Conservation (phyloP, 495 filamentous ascomycete species). For the Neurospora sp. region DNA sequence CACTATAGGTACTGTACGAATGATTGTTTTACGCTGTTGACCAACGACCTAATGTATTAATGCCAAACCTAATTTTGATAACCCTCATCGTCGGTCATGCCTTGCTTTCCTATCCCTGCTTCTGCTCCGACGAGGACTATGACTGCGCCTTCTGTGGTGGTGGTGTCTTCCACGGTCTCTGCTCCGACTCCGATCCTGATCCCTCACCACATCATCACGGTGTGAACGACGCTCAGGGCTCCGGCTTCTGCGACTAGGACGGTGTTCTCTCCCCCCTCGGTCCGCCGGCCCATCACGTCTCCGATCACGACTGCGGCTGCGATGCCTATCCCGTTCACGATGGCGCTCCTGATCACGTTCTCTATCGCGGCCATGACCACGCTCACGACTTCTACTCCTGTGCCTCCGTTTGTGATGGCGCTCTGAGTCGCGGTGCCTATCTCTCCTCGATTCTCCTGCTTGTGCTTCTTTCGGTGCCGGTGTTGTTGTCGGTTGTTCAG, state of each 20-base stretch:
- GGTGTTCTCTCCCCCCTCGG: conserved; percentile 1
- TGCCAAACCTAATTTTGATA: not conserved
- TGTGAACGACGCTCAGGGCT: conserved; percentile 15
- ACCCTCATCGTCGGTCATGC: not conserved
- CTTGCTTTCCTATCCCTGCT: conserved; percentile 10
- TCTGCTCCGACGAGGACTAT: conserved; percentile 19
- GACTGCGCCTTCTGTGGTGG: conserved; percentile 2
- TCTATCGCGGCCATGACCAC: conserved; percentile 8
- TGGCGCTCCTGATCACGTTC: conserved; percentile 11
- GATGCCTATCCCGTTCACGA: conserved; percentile 16
- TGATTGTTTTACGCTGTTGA: not conserved
- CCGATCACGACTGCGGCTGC: conserved; percentile 30
- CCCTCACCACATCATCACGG: conserved; percentile 5
- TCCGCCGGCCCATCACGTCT: conserved; percentile 8
- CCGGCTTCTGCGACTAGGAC: conserved; percentile 17
- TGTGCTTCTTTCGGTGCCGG: conserved; percentile 2
- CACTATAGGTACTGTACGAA: not conserved
- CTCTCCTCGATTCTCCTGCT: conserved; percentile 14
- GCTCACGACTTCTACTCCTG: conserved; percentile 19
- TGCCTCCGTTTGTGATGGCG: conserved; percentile 27
- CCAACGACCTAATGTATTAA: not conserved
- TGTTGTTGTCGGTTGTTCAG: not conserved
- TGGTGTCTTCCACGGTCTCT: conserved; percentile 3
- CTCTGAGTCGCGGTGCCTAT: conserved; percentile 22
- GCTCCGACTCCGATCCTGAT: conserved; percentile 8